Percentiles rank a stretch among this genome's conserved stretches.
phyloP scores from a whole-genome alignment of 257 asterid genomes.

The Echium plantagineum region DNA sequence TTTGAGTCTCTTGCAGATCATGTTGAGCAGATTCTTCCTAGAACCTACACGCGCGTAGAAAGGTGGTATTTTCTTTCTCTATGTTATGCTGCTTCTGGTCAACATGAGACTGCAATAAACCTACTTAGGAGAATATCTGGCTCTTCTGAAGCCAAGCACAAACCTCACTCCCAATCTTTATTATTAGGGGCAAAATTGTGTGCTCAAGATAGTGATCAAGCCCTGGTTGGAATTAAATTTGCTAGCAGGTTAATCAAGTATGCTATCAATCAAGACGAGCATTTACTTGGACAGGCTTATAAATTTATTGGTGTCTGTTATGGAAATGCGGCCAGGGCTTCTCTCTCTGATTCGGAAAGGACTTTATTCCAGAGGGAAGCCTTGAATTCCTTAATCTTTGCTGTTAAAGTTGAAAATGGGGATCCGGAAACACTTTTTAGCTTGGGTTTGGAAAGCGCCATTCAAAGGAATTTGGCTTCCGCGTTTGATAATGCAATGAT shows the following conservation, averaged over 20 bases:
- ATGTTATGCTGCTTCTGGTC: slow-evolving; percentile 65
- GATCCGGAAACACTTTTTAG: slow-evolving; percentile 51
- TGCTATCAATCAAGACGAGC: slow-evolving; percentile 28
- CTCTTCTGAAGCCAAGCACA: slow-evolving; percentile 35
- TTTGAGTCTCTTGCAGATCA: slow-evolving; percentile 53
- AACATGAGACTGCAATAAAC: slow-evolving; percentile 40
- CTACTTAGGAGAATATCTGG: slow-evolving; percentile 57
- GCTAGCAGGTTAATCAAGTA: slow-evolving; percentile 34
- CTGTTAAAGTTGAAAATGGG: slow-evolving; percentile 16
- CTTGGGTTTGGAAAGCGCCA: slow-evolving; percentile 60
- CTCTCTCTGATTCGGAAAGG: slow-evolving; percentile 54
- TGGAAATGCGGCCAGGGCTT: slow-evolving; percentile 57
- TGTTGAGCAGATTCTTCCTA: slow-evolving; percentile 67
- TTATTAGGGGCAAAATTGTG: slow-evolving; percentile 79
- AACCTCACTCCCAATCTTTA: slow-evolving; percentile 42
- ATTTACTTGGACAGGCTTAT: slow-evolving; percentile 39
- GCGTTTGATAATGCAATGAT: slow-evolving; percentile 51
- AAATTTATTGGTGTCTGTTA: slow-evolving; percentile 75
- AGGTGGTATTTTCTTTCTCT: slow-evolving; percentile 92
- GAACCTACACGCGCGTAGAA: slow-evolving; percentile 44
- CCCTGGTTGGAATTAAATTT: slow-evolving; percentile 44
- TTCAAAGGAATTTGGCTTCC: slow-evolving; percentile 47
- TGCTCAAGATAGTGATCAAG: slow-evolving; percentile 38
- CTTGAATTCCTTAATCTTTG: slow-evolving; percentile 29
- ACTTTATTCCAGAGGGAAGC: slow-evolving; percentile 40